Percentiles rank a stretch among this genome's conserved stretches.
phyloP scores from a whole-genome alignment of 116 monocot species.

The Phalaenopsis hybrid region DNA sequence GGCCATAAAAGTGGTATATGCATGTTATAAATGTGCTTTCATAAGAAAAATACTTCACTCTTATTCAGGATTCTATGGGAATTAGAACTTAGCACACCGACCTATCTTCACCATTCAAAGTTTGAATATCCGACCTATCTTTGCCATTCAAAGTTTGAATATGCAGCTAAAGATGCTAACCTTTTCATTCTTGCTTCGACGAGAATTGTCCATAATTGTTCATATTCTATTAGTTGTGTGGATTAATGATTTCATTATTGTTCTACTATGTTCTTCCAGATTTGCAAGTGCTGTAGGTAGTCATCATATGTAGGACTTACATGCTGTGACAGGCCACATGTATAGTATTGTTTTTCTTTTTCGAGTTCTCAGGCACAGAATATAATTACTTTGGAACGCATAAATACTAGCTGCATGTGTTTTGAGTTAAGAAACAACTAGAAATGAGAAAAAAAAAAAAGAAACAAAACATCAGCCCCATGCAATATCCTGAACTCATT shows the following conservation, averaged over 20 bases:
- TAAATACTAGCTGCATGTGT: neutral
- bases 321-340: neutral
- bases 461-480: neutral
- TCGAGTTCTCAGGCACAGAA: no score
- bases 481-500: neutral
- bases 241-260: neutral
- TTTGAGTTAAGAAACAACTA: neutral
- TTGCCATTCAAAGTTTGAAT: neutral
- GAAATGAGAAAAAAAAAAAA: neutral
- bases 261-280: neutral
- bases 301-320: neutral
- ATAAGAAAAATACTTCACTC: no score
- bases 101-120: no score
- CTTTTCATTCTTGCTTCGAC: neutral
- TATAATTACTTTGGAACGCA: no score
- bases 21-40: no score
- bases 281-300: neutral
- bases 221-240: neutral
- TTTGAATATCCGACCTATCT: no score
- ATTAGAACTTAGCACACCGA: no score
- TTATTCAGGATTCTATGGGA: no score
- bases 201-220: neutral
- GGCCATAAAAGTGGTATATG: no score
- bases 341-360: no score
- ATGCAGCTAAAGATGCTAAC: neutral